Evolutionary conservation across 306 rosid genomes (phyloP).

Genomic region (Cucurbita maxima): DNA sequence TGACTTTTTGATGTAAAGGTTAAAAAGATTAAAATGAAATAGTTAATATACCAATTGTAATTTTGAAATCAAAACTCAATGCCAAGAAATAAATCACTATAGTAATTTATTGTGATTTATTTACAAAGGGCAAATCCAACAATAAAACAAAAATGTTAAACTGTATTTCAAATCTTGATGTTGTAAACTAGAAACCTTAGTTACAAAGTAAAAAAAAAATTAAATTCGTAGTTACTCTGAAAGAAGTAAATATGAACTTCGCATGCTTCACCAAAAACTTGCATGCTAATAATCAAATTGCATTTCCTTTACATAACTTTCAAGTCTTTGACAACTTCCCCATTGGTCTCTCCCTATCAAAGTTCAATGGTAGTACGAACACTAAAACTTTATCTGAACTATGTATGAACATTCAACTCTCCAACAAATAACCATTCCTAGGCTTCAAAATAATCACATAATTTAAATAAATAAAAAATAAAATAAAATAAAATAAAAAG

Average conservation of each 20-base stretch:
- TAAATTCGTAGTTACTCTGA: neutral
- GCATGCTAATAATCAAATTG: neutral
- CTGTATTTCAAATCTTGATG: too few relatives aligned
- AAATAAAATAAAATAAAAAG: neutral
- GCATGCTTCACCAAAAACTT: neutral
- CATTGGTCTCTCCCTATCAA: neutral
- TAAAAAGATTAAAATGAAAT: too few relatives aligned
- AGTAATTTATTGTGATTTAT: too few relatives aligned
- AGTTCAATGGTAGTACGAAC: neutral
- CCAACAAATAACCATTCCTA: neutral
- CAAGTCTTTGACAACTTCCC: neutral
- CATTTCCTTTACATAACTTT: neutral
- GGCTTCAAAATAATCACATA: neutral
- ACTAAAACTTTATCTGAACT: neutral
- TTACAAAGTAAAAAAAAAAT: too few relatives aligned
- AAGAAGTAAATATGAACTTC: neutral
- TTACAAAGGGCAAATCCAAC: too few relatives aligned
- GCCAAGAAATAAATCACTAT: too few relatives aligned
- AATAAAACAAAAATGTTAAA: too few relatives aligned
- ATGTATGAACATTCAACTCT: neutral
- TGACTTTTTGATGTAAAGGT: too few relatives aligned
- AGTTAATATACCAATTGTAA: too few relatives aligned
- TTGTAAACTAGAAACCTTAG: too few relatives aligned
- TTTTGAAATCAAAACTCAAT: too few relatives aligned
- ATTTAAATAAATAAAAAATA: neutral